A percentile compares a stretch with the other conserved stretches of the same genome.
Evolutionary conservation across 345 rosid species (phyloP).

Genomic region (Moricandia moricandioides): DNA sequence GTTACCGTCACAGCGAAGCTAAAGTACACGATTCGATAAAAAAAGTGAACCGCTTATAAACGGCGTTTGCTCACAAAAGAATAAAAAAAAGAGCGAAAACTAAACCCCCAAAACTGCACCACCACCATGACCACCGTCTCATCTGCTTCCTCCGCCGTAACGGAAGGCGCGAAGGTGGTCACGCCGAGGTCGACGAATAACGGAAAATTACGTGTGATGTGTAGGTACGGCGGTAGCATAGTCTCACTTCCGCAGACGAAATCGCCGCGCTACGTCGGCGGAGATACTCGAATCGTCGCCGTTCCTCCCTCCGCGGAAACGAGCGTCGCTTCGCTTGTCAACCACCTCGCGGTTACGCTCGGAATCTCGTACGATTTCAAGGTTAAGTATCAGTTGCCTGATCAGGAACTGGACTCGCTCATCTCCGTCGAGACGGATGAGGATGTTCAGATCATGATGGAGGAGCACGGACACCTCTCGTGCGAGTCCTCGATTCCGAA

Average conservation of each 20-base stretch:
- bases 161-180: slow-evolving; percentile 18
- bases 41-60: slow-evolving; percentile 17
- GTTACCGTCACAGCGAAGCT: slow-evolving; percentile 27
- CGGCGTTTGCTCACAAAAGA: slow-evolving; percentile 14
- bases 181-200: background rate
- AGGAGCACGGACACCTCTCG: slow-evolving; percentile 47
- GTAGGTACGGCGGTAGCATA: slow-evolving; percentile 77
- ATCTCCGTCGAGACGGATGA: slow-evolving; percentile 61
- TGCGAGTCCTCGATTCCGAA: slow-evolving; percentile 25
- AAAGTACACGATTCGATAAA: background rate
- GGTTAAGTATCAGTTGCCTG: slow-evolving; percentile 64
- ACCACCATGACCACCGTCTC: slow-evolving; percentile 30
- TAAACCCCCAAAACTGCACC: slow-evolving; percentile 17
- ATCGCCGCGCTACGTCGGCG: slow-evolving; percentile 55
- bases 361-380: slow-evolving; percentile 40
- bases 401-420: slow-evolving; percentile 58
- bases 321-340: slow-evolving; percentile 34
- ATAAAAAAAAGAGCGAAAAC: background rate
- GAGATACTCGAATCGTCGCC: slow-evolving; percentile 59
- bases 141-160: slow-evolving; percentile 24
- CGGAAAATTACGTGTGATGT: slow-evolving; percentile 67
- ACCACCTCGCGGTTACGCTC: slow-evolving; percentile 43
- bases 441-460: slow-evolving; percentile 66
- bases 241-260: slow-evolving; percentile 50
- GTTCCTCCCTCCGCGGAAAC: slow-evolving; percentile 23